phyloP scores from a whole-genome alignment of 768 basidiomycete genomes.

The Mycena crocata region DNA sequence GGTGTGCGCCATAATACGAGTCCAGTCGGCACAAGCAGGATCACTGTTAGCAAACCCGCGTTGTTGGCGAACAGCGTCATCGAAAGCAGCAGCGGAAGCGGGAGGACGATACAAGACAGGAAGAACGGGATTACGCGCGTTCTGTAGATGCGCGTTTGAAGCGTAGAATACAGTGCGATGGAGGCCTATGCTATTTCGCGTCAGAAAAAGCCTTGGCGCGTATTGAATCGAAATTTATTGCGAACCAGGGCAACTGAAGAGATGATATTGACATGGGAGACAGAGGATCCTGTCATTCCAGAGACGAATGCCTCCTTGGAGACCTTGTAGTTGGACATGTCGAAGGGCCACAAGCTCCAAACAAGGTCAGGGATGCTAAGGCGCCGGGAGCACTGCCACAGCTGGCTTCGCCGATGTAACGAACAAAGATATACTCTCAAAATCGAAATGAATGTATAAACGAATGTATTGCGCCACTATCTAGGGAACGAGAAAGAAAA shows the following conservation, averaged over 20 bases:
- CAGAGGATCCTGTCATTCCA: constrained; percentile 68
- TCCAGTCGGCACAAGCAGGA: constrained; percentile 59
- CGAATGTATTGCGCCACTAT: no score
- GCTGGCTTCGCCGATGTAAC: no score
- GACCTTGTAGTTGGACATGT: constrained; percentile 71
- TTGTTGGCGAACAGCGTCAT: constrained; percentile 80
- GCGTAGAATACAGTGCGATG: constrained; percentile 74
- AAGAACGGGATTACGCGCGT: constrained; percentile 51
- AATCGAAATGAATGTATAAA: no score
- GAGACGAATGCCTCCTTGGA: constrained; percentile 83
- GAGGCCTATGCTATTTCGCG: constrained; percentile 62
- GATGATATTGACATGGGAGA: constrained; percentile 73
- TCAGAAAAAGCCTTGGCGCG: background rate
- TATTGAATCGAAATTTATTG: background rate
- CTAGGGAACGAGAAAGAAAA: no score
- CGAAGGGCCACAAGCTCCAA: no score
- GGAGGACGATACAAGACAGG: constrained; percentile 72
- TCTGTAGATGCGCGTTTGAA: constrained; percentile 61
- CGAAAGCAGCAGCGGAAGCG: constrained; percentile 82
- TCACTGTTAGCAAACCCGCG: constrained; percentile 62
- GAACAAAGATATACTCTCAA: no score
- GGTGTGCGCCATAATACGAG: constrained; percentile 59
- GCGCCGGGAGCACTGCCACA: no score
- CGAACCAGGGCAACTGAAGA: constrained; percentile 67
- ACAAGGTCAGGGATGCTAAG: no score